Conservation (phyloP, 2,329 filamentous ascomycete species). For the Coniochaeta ligniaria region DNA sequence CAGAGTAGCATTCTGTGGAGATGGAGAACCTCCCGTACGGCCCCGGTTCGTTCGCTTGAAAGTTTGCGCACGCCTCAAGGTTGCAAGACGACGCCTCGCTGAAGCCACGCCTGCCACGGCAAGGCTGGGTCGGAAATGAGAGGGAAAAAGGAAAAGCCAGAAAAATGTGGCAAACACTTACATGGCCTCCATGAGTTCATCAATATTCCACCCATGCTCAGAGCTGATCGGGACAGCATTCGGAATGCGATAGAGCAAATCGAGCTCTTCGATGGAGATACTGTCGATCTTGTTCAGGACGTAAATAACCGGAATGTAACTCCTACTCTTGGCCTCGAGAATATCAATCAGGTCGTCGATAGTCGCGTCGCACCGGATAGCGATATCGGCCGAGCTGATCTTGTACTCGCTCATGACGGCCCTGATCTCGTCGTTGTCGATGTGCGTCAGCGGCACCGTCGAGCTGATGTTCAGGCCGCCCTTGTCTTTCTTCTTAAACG, state of each 20-base stretch:
- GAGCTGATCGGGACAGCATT: constrained; percentile 97
- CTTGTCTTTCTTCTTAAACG: constrained; percentile 99
- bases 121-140: not conserved
- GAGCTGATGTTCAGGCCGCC: constrained; percentile 94
- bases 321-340: constrained; percentile 86
- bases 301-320: constrained; percentile 98
- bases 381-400: constrained; percentile 93
- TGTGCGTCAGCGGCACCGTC: constrained; percentile 85
- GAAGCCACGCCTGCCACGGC: not conserved
- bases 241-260: constrained; percentile 91
- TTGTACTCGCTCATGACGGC: constrained; percentile 97
- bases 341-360: constrained; percentile 96
- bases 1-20: not conserved
- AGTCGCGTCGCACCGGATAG: constrained; percentile 95
- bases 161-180: constrained; percentile 23
- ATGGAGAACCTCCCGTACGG: not conserved
- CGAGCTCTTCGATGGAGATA: constrained; percentile 95
- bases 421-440: constrained; percentile 93
- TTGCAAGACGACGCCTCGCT: not conserved
- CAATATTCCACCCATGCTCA: constrained; percentile 95
- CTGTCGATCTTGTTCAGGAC: constrained; percentile 98
- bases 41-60: not conserved
- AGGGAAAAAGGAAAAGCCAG: constrained; percentile 1
- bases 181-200: constrained; percentile 95
- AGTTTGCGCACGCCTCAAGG: not conserved